Evolutionary conservation across 345 rosid species (phyloP).

Genomic region (Syzygium aromaticum): DNA sequence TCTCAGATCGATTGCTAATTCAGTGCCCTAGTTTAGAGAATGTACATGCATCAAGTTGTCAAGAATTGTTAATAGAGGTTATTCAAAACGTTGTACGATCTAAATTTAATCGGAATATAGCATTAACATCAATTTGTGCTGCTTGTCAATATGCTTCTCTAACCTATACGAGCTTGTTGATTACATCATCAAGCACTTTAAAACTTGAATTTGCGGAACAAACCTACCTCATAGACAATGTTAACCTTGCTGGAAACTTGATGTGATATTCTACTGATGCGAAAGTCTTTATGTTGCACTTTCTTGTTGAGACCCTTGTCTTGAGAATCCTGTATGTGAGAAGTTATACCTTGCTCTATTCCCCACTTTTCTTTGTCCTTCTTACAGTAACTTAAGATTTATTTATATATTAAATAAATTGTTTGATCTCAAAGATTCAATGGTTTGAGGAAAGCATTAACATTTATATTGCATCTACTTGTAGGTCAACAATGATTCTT

Average conservation of each 20-base stretch:
- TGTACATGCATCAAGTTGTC: constrained; percentile 82
- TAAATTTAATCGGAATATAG: neutral
- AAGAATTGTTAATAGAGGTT: constrained; percentile 45
- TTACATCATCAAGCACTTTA: neutral
- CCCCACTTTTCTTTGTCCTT: neutral
- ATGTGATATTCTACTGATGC: neutral
- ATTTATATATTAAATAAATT: neutral
- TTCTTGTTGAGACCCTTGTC: neutral
- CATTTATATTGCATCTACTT: neutral
- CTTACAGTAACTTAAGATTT: neutral
- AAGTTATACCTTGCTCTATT: neutral
- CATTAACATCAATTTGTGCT: neutral
- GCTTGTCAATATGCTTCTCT: neutral
- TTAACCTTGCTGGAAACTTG: neutral
- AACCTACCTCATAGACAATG: neutral
- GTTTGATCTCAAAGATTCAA: neutral
- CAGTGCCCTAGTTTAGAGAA: constrained; percentile 77
- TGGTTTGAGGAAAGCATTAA: neutral
- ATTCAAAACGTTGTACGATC: constrained; percentile 62
- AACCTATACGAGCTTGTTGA: neutral
- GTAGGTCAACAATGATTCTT: constrained; percentile 43
- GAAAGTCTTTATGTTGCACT: neutral
- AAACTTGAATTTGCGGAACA: neutral
- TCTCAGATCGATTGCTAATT: constrained; percentile 60
- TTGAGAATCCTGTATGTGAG: neutral